A percentile compares a stretch with the other conserved stretches of the same genome.
phyloP scores from a whole-genome alignment of 768 basidiomycete genomes.

The Tricholomella constricta region DNA sequence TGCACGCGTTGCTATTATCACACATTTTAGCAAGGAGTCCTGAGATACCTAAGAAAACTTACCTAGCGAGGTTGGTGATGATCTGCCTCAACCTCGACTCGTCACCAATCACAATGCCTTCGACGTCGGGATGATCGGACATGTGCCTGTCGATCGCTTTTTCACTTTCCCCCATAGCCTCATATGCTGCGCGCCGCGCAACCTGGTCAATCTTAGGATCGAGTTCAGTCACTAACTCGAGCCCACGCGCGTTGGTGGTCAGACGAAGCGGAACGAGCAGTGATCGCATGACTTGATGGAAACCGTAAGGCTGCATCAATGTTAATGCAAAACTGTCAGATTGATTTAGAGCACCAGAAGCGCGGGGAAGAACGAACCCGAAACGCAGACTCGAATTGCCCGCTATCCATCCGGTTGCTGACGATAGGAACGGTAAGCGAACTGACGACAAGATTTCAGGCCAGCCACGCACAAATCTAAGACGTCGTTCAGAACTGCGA shows the following conservation, averaged over 20 bases:
- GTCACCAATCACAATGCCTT: slow-evolving; percentile 80
- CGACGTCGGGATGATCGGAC: slow-evolving; percentile 46
- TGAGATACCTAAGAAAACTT: neutral
- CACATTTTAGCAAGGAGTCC: neutral
- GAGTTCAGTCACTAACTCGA: slow-evolving; percentile 68
- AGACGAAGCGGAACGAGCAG: slow-evolving; percentile 69
- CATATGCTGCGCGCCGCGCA: slow-evolving; percentile 59
- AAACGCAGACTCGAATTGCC: slow-evolving; percentile 73
- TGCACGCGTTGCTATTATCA: slow-evolving; percentile 68
- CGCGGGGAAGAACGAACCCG: slow-evolving; percentile 36
- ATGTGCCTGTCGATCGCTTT: slow-evolving; percentile 44
- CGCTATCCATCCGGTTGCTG: slow-evolving; percentile 86
- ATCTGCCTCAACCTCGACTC: slow-evolving; percentile 82
- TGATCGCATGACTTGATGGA: slow-evolving; percentile 77
- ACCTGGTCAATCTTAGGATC: slow-evolving; percentile 71
- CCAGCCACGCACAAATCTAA: slow-evolving; percentile 65
- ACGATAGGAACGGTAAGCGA: slow-evolving; percentile 1
- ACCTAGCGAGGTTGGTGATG: slow-evolving; percentile 83
- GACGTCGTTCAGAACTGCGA: slow-evolving; percentile 72
- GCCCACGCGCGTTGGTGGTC: slow-evolving; percentile 64
- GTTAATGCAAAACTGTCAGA: slow-evolving; percentile 8
- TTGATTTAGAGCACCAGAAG: neutral
- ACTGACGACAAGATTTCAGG: neutral
- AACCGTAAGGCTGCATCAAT: slow-evolving; percentile 69
- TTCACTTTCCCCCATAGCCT: slow-evolving; percentile 55